These are phyloP conservation scores for Funneliformis geosporum DNA, from an alignment of 192 early-diverging fungal species.

Conservation along the genomic window DNA sequence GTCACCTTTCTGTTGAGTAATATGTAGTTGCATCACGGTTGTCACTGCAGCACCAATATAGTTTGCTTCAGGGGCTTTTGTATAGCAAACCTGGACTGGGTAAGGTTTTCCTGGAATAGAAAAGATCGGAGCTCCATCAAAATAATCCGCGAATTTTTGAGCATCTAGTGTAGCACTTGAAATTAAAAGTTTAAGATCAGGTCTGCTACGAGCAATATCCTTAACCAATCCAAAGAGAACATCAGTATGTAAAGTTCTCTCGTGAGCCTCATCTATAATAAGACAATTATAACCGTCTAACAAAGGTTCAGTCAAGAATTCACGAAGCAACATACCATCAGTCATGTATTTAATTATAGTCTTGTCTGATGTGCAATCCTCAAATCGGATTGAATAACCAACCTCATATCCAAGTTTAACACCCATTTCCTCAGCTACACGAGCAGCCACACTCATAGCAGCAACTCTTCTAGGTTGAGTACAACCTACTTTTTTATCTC, in stretches of 20 bases:
- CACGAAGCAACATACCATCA: slow-evolving; percentile 95
- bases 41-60: slow-evolving; percentile 92
- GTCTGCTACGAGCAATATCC: slow-evolving; percentile 91
- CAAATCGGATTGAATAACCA: slow-evolving; percentile 98
- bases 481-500: slow-evolving; percentile 87
- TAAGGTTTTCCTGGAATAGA: slow-evolving; percentile 85
- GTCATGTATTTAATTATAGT: slow-evolving; percentile 99
- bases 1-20: slow-evolving; percentile 82
- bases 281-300: slow-evolving; percentile 85
- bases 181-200: slow-evolving; percentile 92
- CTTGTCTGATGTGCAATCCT: slow-evolving; percentile 95
- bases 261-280: slow-evolving; percentile 99
- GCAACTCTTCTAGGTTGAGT: slow-evolving; percentile 98
- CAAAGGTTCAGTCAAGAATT: slow-evolving; percentile 97
- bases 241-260: slow-evolving; percentile 94
- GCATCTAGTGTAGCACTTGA: slow-evolving; percentile 99
- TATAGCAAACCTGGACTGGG: slow-evolving; percentile 94
- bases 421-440: slow-evolving; percentile 97
- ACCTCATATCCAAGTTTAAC: slow-evolving; percentile 83
- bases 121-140: slow-evolving; percentile 85
- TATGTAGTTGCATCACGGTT: slow-evolving; percentile 92
- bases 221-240: slow-evolving; percentile 96
- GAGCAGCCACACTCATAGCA: slow-evolving; percentile 95
- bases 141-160: slow-evolving; percentile 93
- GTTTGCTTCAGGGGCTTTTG: slow-evolving; percentile 95